Percentiles rank a stretch among this genome's conserved stretches.
phyloP scores from a whole-genome alignment of 192 early-diverging fungal species.

The Spinellus fusiger region DNA sequence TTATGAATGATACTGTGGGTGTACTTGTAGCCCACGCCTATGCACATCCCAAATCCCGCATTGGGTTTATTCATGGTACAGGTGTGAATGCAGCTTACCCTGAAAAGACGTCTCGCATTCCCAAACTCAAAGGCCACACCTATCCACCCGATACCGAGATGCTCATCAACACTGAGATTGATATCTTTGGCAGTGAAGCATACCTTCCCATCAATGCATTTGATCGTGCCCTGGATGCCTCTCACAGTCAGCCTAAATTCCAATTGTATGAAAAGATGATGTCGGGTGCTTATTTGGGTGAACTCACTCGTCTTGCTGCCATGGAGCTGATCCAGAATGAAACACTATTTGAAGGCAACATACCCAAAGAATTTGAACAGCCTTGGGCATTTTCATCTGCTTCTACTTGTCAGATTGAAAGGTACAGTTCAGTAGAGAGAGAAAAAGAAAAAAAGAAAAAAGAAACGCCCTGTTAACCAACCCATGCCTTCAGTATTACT shows the following conservation, averaged over 20 bases:
- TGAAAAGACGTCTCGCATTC: slow-evolving; percentile 67
- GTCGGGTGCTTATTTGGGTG: slow-evolving; percentile 91
- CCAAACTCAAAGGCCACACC: slow-evolving; percentile 52
- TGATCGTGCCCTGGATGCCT: slow-evolving; percentile 78
- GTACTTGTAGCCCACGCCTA: slow-evolving; percentile 88
- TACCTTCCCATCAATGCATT: slow-evolving; percentile 83
- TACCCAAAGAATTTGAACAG: slow-evolving; percentile 45
- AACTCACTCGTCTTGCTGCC: slow-evolving; percentile 72
- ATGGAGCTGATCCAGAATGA: slow-evolving; percentile 77
- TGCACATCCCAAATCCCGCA: slow-evolving; percentile 64
- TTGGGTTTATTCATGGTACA: slow-evolving; percentile 89
- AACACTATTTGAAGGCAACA: slow-evolving; percentile 65
- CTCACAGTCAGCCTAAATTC: slow-evolving; percentile 70
- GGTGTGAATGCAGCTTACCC: slow-evolving; percentile 95
- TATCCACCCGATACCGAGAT: slow-evolving; percentile 61
- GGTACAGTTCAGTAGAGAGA: slow-evolving; percentile 21
- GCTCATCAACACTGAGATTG: slow-evolving; percentile 96
- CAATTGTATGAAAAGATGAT: slow-evolving; percentile 97
- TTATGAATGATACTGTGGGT: slow-evolving; percentile 96
- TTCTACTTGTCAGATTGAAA: slow-evolving; percentile 33
- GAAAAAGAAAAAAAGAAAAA: slow-evolving; percentile 4
- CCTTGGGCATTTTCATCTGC: slow-evolving; percentile 52
- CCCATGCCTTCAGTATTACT: not conserved
- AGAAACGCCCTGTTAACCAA: not conserved
- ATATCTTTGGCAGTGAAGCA: slow-evolving; percentile 67